phyloP scores from a whole-genome alignment of 2,329 filamentous ascomycete genomes.

The Akanthomyces muscarius region DNA sequence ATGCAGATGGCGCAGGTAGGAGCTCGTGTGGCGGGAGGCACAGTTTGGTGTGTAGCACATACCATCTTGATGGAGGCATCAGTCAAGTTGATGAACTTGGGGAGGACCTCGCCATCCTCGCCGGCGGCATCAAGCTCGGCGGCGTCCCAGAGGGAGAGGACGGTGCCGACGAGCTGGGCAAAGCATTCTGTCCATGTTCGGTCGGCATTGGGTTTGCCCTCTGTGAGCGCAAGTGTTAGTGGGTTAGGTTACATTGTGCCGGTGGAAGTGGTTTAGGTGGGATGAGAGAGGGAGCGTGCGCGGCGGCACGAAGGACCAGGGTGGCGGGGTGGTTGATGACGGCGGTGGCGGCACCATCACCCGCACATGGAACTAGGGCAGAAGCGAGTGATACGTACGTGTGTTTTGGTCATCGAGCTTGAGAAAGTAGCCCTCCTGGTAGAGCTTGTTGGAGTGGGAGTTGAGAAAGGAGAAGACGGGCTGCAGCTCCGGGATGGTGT shows the following conservation, averaged over 20 bases:
- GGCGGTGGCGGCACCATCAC: slow-evolving; percentile 15
- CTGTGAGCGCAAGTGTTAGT: slow-evolving; percentile 43
- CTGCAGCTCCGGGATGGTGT: slow-evolving; percentile 88
- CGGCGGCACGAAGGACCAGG: background rate
- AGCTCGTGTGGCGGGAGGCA: background rate
- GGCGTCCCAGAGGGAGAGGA: slow-evolving; percentile 93
- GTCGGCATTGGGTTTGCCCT: slow-evolving; percentile 80
- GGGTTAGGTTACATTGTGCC: slow-evolving; percentile 1
- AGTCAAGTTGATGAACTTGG: slow-evolving; percentile 93
- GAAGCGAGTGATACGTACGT: slow-evolving; percentile 56
- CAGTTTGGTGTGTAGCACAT: slow-evolving; percentile 25
- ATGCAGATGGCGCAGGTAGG: background rate
- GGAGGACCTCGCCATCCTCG: slow-evolving; percentile 77
- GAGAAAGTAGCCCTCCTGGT: slow-evolving; percentile 96
- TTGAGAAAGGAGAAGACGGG: slow-evolving; percentile 93
- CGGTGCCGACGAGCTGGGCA: slow-evolving; percentile 90
- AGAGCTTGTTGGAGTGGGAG: slow-evolving; percentile 92
- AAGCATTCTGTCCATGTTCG: slow-evolving; percentile 96
- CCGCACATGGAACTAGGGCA: background rate
- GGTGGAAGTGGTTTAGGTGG: background rate
- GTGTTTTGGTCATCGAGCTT: slow-evolving; percentile 94
- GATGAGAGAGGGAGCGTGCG: slow-evolving; percentile 13
- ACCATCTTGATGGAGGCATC: slow-evolving; percentile 99
- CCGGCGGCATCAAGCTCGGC: slow-evolving; percentile 84
- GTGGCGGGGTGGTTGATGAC: background rate